Evolutionary conservation across 768 basidiomycete species (phyloP).

Genomic region (Pholiota conissans): DNA sequence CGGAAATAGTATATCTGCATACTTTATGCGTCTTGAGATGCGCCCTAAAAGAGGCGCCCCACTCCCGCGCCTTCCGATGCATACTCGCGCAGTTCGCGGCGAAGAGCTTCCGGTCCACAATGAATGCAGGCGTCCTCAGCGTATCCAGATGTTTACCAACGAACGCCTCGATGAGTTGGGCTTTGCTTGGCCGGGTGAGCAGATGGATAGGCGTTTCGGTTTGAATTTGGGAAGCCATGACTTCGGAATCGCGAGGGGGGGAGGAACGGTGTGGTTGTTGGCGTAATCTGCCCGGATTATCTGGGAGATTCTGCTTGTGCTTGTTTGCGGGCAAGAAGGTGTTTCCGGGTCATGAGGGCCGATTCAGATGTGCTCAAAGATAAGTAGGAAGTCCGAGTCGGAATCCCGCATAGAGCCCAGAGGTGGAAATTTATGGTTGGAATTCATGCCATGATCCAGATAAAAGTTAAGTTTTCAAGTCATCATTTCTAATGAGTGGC

Average conservation of each 20-base stretch:
- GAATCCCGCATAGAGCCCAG: background rate
- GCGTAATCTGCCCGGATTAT: background rate
- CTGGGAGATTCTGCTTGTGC: conserved; percentile 7
- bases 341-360: background rate
- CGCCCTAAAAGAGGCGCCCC: conserved; percentile 74
- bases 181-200: conserved; percentile 40
- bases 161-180: conserved; percentile 52
- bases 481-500: no score
- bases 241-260: background rate
- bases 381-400: background rate
- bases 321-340: conserved; percentile 7
- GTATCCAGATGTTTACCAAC: conserved; percentile 53
- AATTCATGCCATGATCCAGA: no score
- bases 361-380: background rate
- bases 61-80: conserved; percentile 62
- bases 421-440: background rate
- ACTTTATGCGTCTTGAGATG: conserved; percentile 89
- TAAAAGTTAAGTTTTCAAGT: no score
- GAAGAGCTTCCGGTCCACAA: conserved; percentile 76
- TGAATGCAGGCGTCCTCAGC: conserved; percentile 74
- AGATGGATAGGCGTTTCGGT: conserved; percentile 23
- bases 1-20: no score
- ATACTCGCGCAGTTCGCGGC: conserved; percentile 72
- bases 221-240: conserved; percentile 26
- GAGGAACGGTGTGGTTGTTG: background rate